Evolutionary conservation across 108 stramenopile genomes (phyloP), one percentile per base, ranked within the genome.

Genomic region (Asterionellopsis glacialis): DNA sequence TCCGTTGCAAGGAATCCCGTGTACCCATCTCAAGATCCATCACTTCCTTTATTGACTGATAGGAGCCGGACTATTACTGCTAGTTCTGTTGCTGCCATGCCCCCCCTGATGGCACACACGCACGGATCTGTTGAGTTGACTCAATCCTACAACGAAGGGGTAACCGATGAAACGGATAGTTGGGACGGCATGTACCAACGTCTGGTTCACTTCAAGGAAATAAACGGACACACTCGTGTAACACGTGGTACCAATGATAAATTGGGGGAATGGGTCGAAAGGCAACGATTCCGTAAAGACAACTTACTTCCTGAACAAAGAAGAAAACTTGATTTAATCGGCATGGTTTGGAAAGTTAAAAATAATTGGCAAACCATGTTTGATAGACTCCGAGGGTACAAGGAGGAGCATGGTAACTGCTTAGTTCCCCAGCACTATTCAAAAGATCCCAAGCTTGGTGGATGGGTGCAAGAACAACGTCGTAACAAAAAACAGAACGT

Each of bases 341-440:
- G 83, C 1, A 86, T 90, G 61, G 67, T 77, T 49, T 90, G 88
- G 88, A 75, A 70, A 51, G 75, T 81, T 14, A 68, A 65, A 53
- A 53, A 81, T 47, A 61, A 67, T 47, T 75, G 74, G 74, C 24
- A 50, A 16, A 63, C 41, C 0, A 75, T 75, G 74, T 61, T 69
- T 52, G 26, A 51, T 14, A 39, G 55, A 24, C 67, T 82, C 6
- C 16, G 51, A 0, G 41, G 22, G 1, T 55, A 55, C 54, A 55
- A 55, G 23, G 54, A 28, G n/a, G 18, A 39, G 33, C 9, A 7
- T 40, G 54, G 54, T 28, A 22, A 55, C 23, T 55, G 54, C 9
- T 18, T 39, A 39, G 54, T 55, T 23, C 54, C 54, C 23, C 23
- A 23, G 54, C 18, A 23, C 5, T 56, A 64, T 33, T 11, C 16